These are phyloP conservation scores for Beauveria caledonica DNA, from an alignment of 2,329 filamentous ascomycete genomes.

Conservation along the genomic window DNA sequence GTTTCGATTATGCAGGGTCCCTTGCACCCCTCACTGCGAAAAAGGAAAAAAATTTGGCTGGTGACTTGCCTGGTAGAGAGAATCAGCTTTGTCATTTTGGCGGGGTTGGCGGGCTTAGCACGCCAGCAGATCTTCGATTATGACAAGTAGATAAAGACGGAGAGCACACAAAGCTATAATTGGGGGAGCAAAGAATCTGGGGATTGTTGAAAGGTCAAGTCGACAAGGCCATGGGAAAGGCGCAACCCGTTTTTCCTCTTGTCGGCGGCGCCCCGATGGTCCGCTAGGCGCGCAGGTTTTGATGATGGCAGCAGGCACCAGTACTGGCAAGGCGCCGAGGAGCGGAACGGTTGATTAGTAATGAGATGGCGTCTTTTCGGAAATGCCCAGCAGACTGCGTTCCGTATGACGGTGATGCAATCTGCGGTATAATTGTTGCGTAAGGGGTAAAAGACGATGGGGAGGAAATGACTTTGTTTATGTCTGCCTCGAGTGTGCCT, in stretches of 20 bases:
- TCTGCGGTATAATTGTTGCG: neutral
- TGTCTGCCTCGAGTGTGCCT: neutral
- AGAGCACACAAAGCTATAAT: neutral
- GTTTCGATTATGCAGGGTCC: neutral
- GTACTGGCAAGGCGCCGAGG: neutral
- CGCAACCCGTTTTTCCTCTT: conserved; percentile 1
- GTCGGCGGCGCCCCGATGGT: conserved; percentile 5
- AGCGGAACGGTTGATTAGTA: conserved; percentile 5
- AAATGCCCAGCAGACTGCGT: neutral
- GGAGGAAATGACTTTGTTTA: neutral
- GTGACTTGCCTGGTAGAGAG: conserved; percentile 73
- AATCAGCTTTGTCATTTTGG: conserved; percentile 65
- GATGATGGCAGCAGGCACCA: neutral
- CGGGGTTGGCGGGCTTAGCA: neutral
- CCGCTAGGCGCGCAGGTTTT: conserved; percentile 10
- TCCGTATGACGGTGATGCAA: neutral
- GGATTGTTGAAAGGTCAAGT: conserved; percentile 4
- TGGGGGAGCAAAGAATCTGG: neutral
- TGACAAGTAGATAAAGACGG: neutral
- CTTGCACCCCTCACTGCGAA: neutral
- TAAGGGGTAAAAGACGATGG: neutral
- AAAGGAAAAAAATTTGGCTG: neutral
- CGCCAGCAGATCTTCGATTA: neutral
- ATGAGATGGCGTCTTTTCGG: conserved; percentile 8
- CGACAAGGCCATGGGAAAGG: neutral